Base-by-base conservation (phyloP, 2,329 filamentous ascomycete genomes). In the Botrytis elliptica region DNA sequence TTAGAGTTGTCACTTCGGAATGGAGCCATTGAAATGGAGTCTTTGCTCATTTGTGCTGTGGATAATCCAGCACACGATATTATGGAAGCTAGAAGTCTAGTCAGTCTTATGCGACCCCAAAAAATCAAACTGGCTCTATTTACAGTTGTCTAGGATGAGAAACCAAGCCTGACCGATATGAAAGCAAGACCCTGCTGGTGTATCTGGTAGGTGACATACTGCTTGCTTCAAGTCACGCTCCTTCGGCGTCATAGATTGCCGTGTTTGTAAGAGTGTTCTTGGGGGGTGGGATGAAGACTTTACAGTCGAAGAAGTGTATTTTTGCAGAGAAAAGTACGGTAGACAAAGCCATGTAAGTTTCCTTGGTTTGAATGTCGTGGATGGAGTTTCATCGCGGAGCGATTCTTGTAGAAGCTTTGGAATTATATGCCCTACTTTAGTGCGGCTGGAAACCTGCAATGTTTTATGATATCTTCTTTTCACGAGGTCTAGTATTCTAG, bases 131-230 rank as follows among this genome's bases (percentile, higher is more conserved):
- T 77, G 46, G 36, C 46, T 55, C 25, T 67, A 55, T 12, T 55
- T 78, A 85, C 85, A 82, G 63, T 85, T 83, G 59, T 84, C 83
- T 1, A 87, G 74, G 10, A 86, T 79, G 8, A 87, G 75, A 74
- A 83, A 84, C 86, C 85, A 87, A 16, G 86, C 72, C 75, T 87
- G 86, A 1, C 83, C 80, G 63, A 87, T 83, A 72, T 87, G 85
- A 72, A 85, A 86, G 70, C 85, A 87, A 29, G 83, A 77, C 2
- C 80, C 82, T 16, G 79, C 75, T 0, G 80, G 80, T 4, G 80
- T 81, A 59, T 81, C 80, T 1, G 80, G 80, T 22, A 83, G 77
- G 71, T 83, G 82, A 70, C 85, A 83, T 14, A 86, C 83, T 4
- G 84, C 85, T 75, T 87, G 85, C 40, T 82, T 78, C 83, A 86